Conservation (phyloP, 768 basidiomycete genomes). For the Tephrocybe sp. region DNA sequence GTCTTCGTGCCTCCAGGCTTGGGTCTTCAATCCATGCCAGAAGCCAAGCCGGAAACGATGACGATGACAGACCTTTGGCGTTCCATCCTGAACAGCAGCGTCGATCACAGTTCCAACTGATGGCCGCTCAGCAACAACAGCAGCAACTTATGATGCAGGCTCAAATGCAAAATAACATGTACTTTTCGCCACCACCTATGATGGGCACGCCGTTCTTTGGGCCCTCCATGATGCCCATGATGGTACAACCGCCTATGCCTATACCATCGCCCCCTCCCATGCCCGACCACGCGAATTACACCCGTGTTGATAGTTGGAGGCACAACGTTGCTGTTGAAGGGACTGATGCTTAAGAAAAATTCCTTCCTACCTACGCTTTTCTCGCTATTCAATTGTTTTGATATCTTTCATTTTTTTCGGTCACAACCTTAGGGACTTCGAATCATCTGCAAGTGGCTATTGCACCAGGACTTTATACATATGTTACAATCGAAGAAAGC, state of each 20-base stretch:
- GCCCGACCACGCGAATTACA: slow-evolving; percentile 64
- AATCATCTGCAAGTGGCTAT: slow-evolving; percentile 3
- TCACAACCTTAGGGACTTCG: not conserved
- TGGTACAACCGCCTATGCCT: slow-evolving; percentile 41
- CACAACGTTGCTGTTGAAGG: slow-evolving; percentile 74
- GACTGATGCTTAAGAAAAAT: slow-evolving; percentile 27
- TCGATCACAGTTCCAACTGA: slow-evolving; percentile 61
- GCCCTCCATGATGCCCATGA: slow-evolving; percentile 51
- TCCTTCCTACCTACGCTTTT: not conserved
- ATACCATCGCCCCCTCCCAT: slow-evolving; percentile 62
- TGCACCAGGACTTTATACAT: slow-evolving; percentile 4
- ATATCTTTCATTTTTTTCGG: not conserved
- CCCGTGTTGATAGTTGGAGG: slow-evolving; percentile 78
- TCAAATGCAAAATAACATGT: slow-evolving; percentile 73
- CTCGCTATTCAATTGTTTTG: no score
- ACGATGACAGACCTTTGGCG: slow-evolving; percentile 70
- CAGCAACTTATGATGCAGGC: slow-evolving; percentile 74
- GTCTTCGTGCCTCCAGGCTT: slow-evolving; percentile 58
- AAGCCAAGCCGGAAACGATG: slow-evolving; percentile 42
- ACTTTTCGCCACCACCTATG: slow-evolving; percentile 65
- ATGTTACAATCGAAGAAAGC: slow-evolving; percentile 12
- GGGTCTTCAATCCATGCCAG: slow-evolving; percentile 22
- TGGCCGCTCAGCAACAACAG: slow-evolving; percentile 51
- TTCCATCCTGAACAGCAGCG: slow-evolving; percentile 80
- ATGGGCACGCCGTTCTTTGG: slow-evolving; percentile 69